Conservation (phyloP, 768 basidiomycete genomes). For the Boletus patriciae region DNA sequence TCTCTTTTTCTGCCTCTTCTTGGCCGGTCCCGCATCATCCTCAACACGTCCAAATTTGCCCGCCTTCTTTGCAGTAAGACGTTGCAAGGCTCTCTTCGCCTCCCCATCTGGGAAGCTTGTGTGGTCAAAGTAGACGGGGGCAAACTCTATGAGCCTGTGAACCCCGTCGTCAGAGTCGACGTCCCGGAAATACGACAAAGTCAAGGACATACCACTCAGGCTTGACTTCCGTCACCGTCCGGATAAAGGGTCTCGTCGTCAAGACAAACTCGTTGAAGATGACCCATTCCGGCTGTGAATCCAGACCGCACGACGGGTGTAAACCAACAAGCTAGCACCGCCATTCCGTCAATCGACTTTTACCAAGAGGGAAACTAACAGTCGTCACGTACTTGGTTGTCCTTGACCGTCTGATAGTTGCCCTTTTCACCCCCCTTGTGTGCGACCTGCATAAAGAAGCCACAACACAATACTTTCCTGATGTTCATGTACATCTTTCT, state of each 20-base stretch:
- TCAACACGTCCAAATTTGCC: conserved; percentile 37
- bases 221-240: conserved; percentile 84
- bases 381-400: conserved; percentile 69
- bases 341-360: background rate
- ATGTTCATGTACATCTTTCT: conserved; percentile 72
- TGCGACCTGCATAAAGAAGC: conserved; percentile 98
- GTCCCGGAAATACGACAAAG: background rate
- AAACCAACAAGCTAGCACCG: conserved; percentile 18
- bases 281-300: conserved; percentile 89
- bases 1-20: conserved; percentile 20
- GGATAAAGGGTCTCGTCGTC: conserved; percentile 85
- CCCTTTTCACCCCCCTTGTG: conserved; percentile 93
- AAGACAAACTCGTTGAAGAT: conserved; percentile 93
- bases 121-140: conserved; percentile 69
- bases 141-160: conserved; percentile 61
- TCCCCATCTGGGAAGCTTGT: conserved; percentile 64
- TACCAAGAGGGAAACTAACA: background rate
- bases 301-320: conserved; percentile 87
- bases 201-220: conserved; percentile 73
- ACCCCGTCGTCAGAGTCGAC: background rate
- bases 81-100: conserved; percentile 62
- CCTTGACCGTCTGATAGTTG: conserved; percentile 88
- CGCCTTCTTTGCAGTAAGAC: conserved; percentile 52
- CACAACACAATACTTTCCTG: conserved; percentile 81
- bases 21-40: conserved; percentile 6